Base-by-base conservation (phyloP, 192 early-diverging fungal genomes). In the Rhizoclosmatium globosum region DNA sequence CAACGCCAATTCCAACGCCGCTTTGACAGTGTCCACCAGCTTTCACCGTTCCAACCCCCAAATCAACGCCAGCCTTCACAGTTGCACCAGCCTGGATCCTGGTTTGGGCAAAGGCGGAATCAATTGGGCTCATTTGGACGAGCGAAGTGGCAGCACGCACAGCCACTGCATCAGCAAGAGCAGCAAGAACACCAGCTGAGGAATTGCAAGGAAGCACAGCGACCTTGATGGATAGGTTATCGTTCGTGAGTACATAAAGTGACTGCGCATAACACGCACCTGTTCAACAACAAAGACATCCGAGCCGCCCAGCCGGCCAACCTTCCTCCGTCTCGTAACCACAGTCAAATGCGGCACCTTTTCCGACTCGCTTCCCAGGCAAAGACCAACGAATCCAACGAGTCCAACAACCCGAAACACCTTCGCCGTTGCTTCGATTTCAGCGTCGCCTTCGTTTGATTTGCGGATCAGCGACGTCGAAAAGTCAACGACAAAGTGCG, bases 141-240 rank as follows among this genome's bases (percentile, higher is more conserved):
- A 45, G 23, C 6, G 66, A 68, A n/a, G 44, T 43, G 7, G 66
- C 44, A 68, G 4, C 43, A 4, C 66, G 66, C 15, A 43, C 31
- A 31, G 42, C 56, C n/a, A 74, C 4, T 11, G 72, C 72, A n/a
- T 74, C 72, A 7, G 60, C 44, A 4, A 74, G 59, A 17, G 72
- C 61, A 2, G 19, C 23, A 41, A 74, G 56, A 17, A 42, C 38
- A 11, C 45, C n/a, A 4, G 56, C 6, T n/a, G 13, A 4, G 11
- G 19, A 60, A 3, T 60, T 47, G 41, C 41, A 62, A 21, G 72
- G 61, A 6, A 74, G 1, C 41, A 74, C 60, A 41, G 59, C 72
- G 3, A 74, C 72, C 56, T 74, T 31, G 38, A 39, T 9, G 31
- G 31, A 31, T 31, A 13, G 13, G 62, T 39, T n/a, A 23, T 41